These are phyloP conservation scores for Heritiera fomes DNA, from an alignment of 345 rosid species.

Conservation along the genomic window DNA sequence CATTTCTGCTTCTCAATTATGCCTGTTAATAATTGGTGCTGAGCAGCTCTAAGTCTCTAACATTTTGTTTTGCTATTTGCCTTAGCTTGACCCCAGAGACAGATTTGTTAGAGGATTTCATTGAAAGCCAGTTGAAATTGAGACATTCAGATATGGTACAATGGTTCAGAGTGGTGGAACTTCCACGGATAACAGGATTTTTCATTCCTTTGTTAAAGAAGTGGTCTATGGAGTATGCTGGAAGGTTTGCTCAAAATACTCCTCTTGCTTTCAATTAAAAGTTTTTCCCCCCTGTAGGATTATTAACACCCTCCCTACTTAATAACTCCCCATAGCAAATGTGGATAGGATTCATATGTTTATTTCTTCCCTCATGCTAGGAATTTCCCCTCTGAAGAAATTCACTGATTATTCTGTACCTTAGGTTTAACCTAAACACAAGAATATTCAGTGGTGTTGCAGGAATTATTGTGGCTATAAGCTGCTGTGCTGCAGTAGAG, in stretches of 20 bases:
- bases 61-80: conserved; percentile 23
- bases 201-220: conserved; percentile 62
- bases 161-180: conserved; percentile 62
- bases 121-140: conserved; percentile 47
- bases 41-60: background rate
- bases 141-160: conserved; percentile 46
- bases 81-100: conserved; percentile 52
- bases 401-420: conserved; percentile 11
- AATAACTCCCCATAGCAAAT: background rate
- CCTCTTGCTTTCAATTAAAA: conserved; percentile 18
- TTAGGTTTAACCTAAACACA: conserved; percentile 29
- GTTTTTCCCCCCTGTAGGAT: background rate
- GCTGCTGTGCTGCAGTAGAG: conserved; percentile 60
- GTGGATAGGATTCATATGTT: background rate
- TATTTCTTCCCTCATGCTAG: conserved; percentile 6
- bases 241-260: conserved; percentile 52
- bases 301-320: background rate
- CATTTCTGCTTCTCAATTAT: background rate
- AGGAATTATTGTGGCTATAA: conserved; percentile 60
- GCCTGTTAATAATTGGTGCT: background rate
- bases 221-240: conserved; percentile 74
- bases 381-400: background rate
- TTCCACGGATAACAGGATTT: conserved; percentile 57
- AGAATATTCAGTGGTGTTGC: conserved; percentile 67
- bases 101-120: conserved; percentile 38